A percentile compares a stretch with the other conserved stretches of the same genome.
Conservation (phyloP, 495 filamentous ascomycete genomes). For the Aspergillus kassunensis region DNA sequence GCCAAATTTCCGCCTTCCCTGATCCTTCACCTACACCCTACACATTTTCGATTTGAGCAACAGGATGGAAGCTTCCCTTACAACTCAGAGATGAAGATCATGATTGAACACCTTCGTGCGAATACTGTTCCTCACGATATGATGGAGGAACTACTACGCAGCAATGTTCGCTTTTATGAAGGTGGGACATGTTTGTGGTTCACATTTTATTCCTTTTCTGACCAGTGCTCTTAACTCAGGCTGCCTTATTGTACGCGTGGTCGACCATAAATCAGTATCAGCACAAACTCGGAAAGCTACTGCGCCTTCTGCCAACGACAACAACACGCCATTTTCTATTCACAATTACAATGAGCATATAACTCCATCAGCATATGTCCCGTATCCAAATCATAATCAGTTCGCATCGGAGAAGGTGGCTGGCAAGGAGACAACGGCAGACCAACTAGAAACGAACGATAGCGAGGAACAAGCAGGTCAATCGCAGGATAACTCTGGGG, state of each 20-base stretch:
- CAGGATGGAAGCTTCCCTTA: constrained; percentile 91
- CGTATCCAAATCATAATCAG: constrained; percentile 65
- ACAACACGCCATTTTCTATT: constrained; percentile 72
- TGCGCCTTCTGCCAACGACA: constrained; percentile 48
- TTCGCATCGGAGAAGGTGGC: constrained; percentile 35
- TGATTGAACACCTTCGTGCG: constrained; percentile 70
- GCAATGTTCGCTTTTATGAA: constrained; percentile 83
- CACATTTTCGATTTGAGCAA: constrained; percentile 87
- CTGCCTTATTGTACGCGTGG: constrained; percentile 87
- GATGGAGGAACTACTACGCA: constrained; percentile 62
- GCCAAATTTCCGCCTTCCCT: constrained; percentile 72
- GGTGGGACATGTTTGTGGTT: constrained; percentile 41
- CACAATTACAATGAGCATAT: constrained; percentile 86
- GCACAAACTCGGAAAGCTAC: constrained; percentile 54
- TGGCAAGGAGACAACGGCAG: constrained; percentile 27
- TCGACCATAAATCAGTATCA: constrained; percentile 72
- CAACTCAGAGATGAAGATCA: constrained; percentile 81
- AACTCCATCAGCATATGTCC: constrained; percentile 81
- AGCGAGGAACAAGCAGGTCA: constrained; percentile 27
- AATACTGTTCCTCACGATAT: constrained; percentile 71
- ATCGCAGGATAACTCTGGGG: constrained; percentile 42
- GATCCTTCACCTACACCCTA: constrained; percentile 77
- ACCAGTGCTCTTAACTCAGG: constrained; percentile 38
- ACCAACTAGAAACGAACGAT: constrained; percentile 19
- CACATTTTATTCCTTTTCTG: constrained; percentile 1